Evolutionary conservation across 2,329 filamentous ascomycete genomes (phyloP), one percentile per base, ranked within the genome.

Genomic region (Botrytis tulipae): DNA sequence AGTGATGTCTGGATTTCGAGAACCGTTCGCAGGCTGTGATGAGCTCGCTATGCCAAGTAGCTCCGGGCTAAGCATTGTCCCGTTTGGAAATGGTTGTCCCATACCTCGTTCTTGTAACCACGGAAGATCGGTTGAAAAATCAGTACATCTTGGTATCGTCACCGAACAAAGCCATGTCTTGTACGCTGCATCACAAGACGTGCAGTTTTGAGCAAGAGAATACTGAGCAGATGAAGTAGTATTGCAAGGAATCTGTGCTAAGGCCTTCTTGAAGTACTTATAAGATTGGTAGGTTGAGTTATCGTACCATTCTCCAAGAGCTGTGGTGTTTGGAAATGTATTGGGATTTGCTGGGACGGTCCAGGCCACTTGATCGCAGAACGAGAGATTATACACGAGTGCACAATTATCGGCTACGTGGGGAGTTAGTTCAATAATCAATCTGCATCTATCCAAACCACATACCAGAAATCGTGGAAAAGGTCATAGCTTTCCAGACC

Each of bases 151-250:
- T 1, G 96, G 96, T 75, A 99, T 96, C 25, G 90, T 92, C 42
- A 98, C 94, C 37, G 93, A 92, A 84, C 96, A 99, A 32, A 99
- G 90, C 96, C 96, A 99, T 79, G 90, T 86, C 82, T 97, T 98
- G 87, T 99, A 99, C 14, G 94, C 93, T 0, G 81, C 80, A 25
- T 86, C 88, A 83, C 96, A 99, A 82, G 97, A 88, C 61, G 85
- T 82, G 84, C 96, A 99, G 77, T 83, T 88, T 60, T 90, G 89
- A 2, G 90, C 92, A 22, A 98, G 89, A 1, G 94, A 97, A 83
- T 97, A 99, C 76, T 89, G 88, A 22, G 92, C 89, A 48, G 91
- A 90, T 2, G 88, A 83, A 0, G 88, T 88, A 4, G 93, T 91
- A 78, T 97, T 91, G 85, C 96, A 99, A 22, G 93, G 90, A 37